phyloP scores from a whole-genome alignment of 805 yeast genomes.

The Naumovozyma baii region DNA sequence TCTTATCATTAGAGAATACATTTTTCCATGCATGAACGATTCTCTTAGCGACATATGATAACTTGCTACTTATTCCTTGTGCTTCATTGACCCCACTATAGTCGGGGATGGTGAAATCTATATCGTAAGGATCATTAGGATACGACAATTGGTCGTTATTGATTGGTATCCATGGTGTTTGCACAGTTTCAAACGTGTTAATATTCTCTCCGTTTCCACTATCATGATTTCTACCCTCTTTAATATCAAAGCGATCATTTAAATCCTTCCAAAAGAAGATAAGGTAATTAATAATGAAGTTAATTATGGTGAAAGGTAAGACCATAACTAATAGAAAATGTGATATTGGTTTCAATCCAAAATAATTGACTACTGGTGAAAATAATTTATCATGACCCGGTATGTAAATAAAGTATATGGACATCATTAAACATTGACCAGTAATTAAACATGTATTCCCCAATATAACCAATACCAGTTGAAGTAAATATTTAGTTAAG shows the following conservation, averaged over 20 bases:
- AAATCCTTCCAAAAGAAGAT: constrained; percentile 21
- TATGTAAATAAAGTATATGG: constrained; percentile 35
- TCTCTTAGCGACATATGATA: not conserved
- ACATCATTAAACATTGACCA: constrained; percentile 30
- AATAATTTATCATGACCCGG: constrained; percentile 29
- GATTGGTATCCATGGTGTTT: not conserved
- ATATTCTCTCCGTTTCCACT: too few species aligned
- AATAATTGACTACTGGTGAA: constrained; percentile 27
- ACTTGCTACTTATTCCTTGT: not conserved
- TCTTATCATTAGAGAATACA: constrained; percentile 9
- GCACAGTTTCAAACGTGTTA: too few species aligned
- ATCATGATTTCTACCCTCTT: not conserved
- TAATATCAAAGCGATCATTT: constrained; percentile 6
- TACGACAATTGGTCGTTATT: not conserved
- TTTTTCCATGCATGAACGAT: constrained; percentile 11
- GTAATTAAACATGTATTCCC: constrained; percentile 18
- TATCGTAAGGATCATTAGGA: not conserved
- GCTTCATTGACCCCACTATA: not conserved
- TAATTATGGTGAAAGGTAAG: constrained; percentile 23
- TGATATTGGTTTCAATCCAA: constrained; percentile 27
- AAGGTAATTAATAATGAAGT: constrained; percentile 13
- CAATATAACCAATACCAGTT: constrained; percentile 9
- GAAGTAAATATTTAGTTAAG: constrained; percentile 7
- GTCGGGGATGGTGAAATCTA: not conserved
- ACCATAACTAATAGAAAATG: constrained; percentile 26